Base-by-base conservation (phyloP, 73 alveolate species). In the Paramecium tetraurelia region DNA sequence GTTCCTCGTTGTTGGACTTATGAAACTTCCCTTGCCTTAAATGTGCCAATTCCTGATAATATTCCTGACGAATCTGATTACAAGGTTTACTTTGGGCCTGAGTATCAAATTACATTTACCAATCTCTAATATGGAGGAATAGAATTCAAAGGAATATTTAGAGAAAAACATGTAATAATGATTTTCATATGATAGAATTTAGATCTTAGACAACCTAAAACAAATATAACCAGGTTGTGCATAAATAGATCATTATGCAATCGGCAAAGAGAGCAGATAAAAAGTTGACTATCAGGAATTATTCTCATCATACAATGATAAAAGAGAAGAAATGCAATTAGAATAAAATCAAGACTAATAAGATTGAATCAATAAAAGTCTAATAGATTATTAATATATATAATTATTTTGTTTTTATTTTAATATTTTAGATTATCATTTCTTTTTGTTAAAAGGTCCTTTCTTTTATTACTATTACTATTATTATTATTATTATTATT, bases 1-100 rank as follows among this genome's bases (percentile, higher is more conserved):
- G 99, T 98, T 8, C 98, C 99, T 7, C 92, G 99, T 58, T 98
- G 99, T 85, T 98, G 99, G 99, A 94, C 99, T 24, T 96, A 98
- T 93, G 99, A 98, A 92, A 97, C 99, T 7, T 94, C 98, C 0
- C 92, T 96, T 11, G 94, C 96, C 4, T 92, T 97, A 22, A 97
- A 96, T 58, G 92, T 86, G 44, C 98, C 96, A 70, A 83, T 98
- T 5, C 95, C 94, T 20, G 97, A 97, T 93, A 96, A 95, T 57
- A 96, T 97, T 93, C 99, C 99, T 24, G 94, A 93, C 24, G 97
- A 96, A 48, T 86, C 86, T 72, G 97, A 95, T 68, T 95, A 92
- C 92, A 83, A 86, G 35, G 96, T 92, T 69, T 98, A 97, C 93
- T 98, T 96, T 93, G 97, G 96, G 38, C 99, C 99, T 12, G 99